Evolutionary conservation across 768 basidiomycete genomes (phyloP).

Genomic region (Boletus edulis): DNA sequence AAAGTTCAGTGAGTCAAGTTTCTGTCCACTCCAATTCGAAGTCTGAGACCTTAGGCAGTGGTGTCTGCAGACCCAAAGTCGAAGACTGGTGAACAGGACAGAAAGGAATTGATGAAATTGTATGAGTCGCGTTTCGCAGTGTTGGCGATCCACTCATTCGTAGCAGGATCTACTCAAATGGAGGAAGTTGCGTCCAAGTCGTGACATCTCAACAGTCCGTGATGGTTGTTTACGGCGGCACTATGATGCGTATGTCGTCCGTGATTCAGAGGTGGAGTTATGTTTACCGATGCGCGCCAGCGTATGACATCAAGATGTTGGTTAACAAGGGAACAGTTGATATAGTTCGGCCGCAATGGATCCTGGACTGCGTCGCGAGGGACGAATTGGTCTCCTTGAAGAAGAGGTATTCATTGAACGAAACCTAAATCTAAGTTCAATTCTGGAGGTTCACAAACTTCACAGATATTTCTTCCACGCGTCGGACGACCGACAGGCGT

Average conservation of each 20-base stretch:
- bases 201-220: constrained; percentile 51
- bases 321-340: constrained; percentile 70
- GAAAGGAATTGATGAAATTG: constrained; percentile 67
- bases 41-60: constrained; percentile 40
- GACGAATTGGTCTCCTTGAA: constrained; percentile 56
- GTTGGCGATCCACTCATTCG: neutral
- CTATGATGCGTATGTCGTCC: constrained; percentile 55
- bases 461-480: constrained; percentile 79
- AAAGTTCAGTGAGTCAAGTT: constrained; percentile 67
- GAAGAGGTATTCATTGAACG: constrained; percentile 52
- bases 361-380: constrained; percentile 69
- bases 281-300: constrained; percentile 33
- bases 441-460: neutral
- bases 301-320: constrained; percentile 66
- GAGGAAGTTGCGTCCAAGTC: constrained; percentile 64
- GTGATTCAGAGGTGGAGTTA: neutral
- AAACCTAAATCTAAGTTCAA: neutral
- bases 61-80: constrained; percentile 76
- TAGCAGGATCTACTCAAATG: constrained; percentile 64
- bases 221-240: constrained; percentile 68
- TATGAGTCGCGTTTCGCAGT: constrained; percentile 29
- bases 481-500: constrained; percentile 45
- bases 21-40: neutral
- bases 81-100: constrained; percentile 63
- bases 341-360: constrained; percentile 80